A percentile compares a stretch with the other conserved stretches of the same genome.
phyloP scores from a whole-genome alignment of 805 yeast genomes.

The Lipomyces orientalis region DNA sequence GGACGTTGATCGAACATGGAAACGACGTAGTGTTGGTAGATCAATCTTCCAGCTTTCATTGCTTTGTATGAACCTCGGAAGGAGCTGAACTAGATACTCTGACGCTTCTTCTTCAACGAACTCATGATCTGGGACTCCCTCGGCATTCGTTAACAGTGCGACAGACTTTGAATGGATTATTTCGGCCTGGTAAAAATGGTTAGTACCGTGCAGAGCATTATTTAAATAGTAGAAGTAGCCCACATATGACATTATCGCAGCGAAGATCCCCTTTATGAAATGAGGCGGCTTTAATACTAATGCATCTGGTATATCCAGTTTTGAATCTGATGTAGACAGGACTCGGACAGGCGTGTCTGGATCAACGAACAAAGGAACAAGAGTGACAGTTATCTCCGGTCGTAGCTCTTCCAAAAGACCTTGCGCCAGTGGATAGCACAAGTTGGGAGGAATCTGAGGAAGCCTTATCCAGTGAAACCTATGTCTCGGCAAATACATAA shows the following conservation, averaged over 20 bases:
- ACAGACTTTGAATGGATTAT: conserved; percentile 11
- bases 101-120: conserved; percentile 31
- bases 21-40: conserved; percentile 8
- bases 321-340: conserved; percentile 15
- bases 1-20: conserved; percentile 26
- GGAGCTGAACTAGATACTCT: conserved; percentile 7
- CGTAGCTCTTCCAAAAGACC: conserved; percentile 21
- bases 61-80: background rate
- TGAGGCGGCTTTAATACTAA: conserved; percentile 61
- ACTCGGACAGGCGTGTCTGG: conserved; percentile 24
- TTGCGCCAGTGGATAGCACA: conserved; percentile 29
- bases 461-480: conserved; percentile 29
- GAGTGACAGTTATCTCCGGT: conserved; percentile 18
- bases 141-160: conserved; percentile 29
- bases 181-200: conserved; percentile 21
- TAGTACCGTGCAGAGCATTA: background rate
- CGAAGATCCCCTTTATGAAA: conserved; percentile 63
- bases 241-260: conserved; percentile 49
- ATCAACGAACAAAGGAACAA: conserved; percentile 25
- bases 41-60: conserved; percentile 17
- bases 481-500: conserved; percentile 5
- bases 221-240: conserved; percentile 3
- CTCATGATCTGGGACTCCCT: conserved; percentile 37
- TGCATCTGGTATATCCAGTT: background rate
- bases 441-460: conserved; percentile 23